Conservation (phyloP, 768 basidiomycete genomes). For the Boletus sensibilis region DNA sequence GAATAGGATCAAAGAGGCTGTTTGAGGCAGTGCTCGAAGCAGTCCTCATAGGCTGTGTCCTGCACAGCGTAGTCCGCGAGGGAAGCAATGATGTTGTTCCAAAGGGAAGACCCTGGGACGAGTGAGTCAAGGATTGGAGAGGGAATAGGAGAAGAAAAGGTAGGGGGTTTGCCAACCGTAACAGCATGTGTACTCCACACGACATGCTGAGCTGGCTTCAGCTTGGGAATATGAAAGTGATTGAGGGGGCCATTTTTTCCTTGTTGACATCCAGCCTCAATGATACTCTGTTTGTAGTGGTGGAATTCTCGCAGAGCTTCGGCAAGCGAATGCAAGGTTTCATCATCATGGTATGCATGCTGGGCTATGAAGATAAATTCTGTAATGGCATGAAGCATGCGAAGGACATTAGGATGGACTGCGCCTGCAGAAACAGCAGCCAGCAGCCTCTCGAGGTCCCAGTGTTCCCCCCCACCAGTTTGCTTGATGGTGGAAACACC, state of each 20-base stretch:
- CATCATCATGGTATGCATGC: background rate
- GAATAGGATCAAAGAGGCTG: too few relatives aligned
- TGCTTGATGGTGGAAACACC: slow-evolving; percentile 8
- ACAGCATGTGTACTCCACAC: too few relatives aligned
- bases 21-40: too few relatives aligned
- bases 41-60: too few relatives aligned
- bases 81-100: too few relatives aligned
- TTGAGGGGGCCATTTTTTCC: slow-evolving; percentile 3
- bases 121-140: too few relatives aligned
- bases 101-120: too few relatives aligned
- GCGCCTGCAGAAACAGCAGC: background rate
- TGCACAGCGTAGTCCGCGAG: too few relatives aligned
- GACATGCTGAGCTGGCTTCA: background rate
- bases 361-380: slow-evolving; percentile 42
- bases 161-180: too few relatives aligned
- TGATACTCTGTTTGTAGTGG: background rate
- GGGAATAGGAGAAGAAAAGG: too few relatives aligned
- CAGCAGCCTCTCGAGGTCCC: slow-evolving; percentile 2
- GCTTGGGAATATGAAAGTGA: slow-evolving; percentile 3
- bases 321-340: background rate
- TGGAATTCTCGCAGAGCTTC: slow-evolving; percentile 5
- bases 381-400: slow-evolving; percentile 33
- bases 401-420: slow-evolving; percentile 28
- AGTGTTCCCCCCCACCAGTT: too few relatives aligned
- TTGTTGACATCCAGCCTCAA: background rate